Conservation (phyloP, 805 yeast species). For the Candida manassasensis region DNA sequence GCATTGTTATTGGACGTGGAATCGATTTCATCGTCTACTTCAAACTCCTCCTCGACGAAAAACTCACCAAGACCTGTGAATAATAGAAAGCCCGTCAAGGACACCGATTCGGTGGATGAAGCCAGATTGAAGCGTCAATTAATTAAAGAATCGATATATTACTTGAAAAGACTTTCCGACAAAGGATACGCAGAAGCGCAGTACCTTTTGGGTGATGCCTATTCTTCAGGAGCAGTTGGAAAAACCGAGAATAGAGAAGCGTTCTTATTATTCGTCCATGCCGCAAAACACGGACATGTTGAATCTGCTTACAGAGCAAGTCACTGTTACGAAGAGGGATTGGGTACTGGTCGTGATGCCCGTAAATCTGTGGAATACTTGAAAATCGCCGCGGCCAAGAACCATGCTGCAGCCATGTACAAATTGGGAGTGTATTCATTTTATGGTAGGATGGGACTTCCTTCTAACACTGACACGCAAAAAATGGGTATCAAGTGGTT, state of each 20-base stretch:
- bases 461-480: constrained; percentile 61
- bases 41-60: constrained; percentile 15
- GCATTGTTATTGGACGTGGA: constrained; percentile 57
- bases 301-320: constrained; percentile 92
- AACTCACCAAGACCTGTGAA: background rate
- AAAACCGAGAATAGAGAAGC: constrained; percentile 77
- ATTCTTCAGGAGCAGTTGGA: constrained; percentile 78
- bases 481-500: constrained; percentile 92
- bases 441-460: constrained; percentile 78
- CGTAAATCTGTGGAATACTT: constrained; percentile 79
- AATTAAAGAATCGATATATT: constrained; percentile 70
- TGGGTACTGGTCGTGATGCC: constrained; percentile 87
- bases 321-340: constrained; percentile 87
- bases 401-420: constrained; percentile 96
- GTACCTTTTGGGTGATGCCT: constrained; percentile 86
- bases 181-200: constrained; percentile 88
- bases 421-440: constrained; percentile 85
- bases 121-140: constrained; percentile 46
- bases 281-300: constrained; percentile 90
- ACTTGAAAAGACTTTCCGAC: constrained; percentile 66
- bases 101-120: constrained; percentile 16
- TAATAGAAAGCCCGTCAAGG: constrained; percentile 1
- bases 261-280: constrained; percentile 70
- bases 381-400: constrained; percentile 81
- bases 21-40: constrained; percentile 9